Evolutionary conservation across 495 filamentous ascomycete species (phyloP).

Genomic region (Penicillium arizonense): DNA sequence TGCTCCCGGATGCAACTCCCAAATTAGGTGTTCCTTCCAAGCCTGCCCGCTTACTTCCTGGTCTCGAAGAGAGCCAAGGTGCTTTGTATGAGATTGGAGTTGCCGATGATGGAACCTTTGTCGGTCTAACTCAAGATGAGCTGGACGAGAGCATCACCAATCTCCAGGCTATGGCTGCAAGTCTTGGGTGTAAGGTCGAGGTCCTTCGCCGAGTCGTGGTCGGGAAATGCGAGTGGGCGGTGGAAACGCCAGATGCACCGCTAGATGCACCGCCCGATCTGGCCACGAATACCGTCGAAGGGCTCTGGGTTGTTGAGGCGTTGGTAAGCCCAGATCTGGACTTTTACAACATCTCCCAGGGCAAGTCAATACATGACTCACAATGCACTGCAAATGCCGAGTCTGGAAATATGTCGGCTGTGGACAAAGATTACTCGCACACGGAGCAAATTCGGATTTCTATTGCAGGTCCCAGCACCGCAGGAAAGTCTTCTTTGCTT

Average conservation of each 20-base stretch:
- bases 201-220: conserved; percentile 81
- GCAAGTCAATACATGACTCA: conserved; percentile 5
- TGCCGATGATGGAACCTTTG: conserved; percentile 87
- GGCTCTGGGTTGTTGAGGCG: conserved; percentile 88
- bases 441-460: conserved; percentile 87
- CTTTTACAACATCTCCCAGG: conserved; percentile 29
- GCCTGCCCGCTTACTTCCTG: conserved; percentile 66
- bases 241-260: conserved; percentile 29
- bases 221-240: conserved; percentile 79
- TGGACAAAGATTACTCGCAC: conserved; percentile 30
- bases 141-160: conserved; percentile 85
- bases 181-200: conserved; percentile 84
- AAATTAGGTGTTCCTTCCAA: conserved; percentile 54
- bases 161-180: conserved; percentile 84
- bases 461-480: conserved; percentile 85
- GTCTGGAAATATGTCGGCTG: background rate
- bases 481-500: conserved; percentile 88
- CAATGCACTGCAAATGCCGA: background rate
- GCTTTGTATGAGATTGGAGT: conserved; percentile 97
- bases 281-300: conserved; percentile 41
- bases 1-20: conserved; percentile 62
- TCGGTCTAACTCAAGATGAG: conserved; percentile 88
- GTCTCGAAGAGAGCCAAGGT: conserved; percentile 88
- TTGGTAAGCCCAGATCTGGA: conserved; percentile 63
- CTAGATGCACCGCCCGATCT: conserved; percentile 18